Conservation (phyloP, 805 yeast genomes). For the Yueomyces sinensis region DNA sequence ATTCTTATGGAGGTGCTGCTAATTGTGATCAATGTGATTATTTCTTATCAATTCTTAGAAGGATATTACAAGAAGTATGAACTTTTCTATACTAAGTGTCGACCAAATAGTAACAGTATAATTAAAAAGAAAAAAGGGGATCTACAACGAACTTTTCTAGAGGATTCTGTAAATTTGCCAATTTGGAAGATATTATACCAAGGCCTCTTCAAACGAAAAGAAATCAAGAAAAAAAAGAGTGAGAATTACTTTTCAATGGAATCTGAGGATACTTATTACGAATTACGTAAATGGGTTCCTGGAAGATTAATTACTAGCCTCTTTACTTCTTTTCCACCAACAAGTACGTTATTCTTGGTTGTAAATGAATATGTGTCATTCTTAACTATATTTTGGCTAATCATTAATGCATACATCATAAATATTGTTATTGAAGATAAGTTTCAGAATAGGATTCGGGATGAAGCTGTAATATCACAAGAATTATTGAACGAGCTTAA, state of each 20-base stretch:
- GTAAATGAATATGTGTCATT: constrained; percentile 24
- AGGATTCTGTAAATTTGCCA: constrained; percentile 10
- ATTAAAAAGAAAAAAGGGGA: neutral
- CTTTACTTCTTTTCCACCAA: constrained; percentile 46
- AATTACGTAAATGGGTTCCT: constrained; percentile 55
- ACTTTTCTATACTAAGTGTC: constrained; percentile 8
- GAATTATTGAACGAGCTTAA: constrained; percentile 54
- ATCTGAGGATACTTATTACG: constrained; percentile 32
- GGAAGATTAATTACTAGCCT: constrained; percentile 40
- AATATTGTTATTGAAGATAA: constrained; percentile 29
- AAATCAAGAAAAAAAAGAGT: constrained; percentile 3
- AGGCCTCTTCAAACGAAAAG: constrained; percentile 4
- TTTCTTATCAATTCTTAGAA: constrained; percentile 11
- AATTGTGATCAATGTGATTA: constrained; percentile 5
- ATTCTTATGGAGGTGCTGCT: constrained; percentile 2
- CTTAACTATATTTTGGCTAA: constrained; percentile 25
- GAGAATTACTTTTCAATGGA: constrained; percentile 1
- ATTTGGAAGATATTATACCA: constrained; percentile 12
- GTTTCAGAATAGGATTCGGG: constrained; percentile 37
- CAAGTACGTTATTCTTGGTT: constrained; percentile 32
- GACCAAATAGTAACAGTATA: constrained; percentile 2
- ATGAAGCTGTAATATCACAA: constrained; percentile 44
- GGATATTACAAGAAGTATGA: constrained; percentile 12
- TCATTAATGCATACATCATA: constrained; percentile 26
- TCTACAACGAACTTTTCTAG: constrained; percentile 12